phyloP scores from a whole-genome alignment of 805 yeast genomes.

The Suhomyces tanzawaensis region DNA sequence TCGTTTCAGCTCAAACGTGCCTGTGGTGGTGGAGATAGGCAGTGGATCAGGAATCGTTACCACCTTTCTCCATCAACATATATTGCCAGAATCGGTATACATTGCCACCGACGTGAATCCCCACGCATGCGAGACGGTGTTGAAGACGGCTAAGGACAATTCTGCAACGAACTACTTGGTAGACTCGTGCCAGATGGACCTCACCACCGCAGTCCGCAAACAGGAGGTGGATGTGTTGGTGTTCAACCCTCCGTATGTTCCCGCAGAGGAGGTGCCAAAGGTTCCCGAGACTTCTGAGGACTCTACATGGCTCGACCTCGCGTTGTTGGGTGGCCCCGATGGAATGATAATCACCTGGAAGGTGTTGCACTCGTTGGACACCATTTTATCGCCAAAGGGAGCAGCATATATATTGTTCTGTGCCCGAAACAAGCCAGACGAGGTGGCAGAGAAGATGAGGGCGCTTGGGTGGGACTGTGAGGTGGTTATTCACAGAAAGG shows the following conservation, averaged over 20 bases:
- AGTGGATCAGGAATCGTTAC: constrained; percentile 90
- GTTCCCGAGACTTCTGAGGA: constrained; percentile 48
- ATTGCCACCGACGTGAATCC: constrained; percentile 81
- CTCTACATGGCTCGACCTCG: constrained; percentile 80
- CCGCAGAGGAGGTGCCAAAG: constrained; percentile 71
- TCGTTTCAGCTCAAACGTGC: constrained; percentile 21
- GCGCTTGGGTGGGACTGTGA: constrained; percentile 52
- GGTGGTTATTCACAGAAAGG: constrained; percentile 64
- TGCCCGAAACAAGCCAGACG: constrained; percentile 80
- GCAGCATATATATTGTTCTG: constrained; percentile 88
- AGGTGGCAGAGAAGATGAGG: constrained; percentile 50
- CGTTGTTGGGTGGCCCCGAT: constrained; percentile 82
- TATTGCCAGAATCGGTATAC: constrained; percentile 51
- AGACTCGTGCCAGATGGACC: constrained; percentile 50
- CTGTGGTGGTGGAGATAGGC: constrained; percentile 80
- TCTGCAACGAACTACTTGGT: constrained; percentile 7
- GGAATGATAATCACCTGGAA: constrained; percentile 85
- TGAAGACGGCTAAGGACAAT: constrained; percentile 23
- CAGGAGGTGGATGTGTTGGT: constrained; percentile 65
- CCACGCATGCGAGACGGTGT: constrained; percentile 57
- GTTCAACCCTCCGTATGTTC: constrained; percentile 97
- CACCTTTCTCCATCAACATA: constrained; percentile 63
- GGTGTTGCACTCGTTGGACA: constrained; percentile 54
- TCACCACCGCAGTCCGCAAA: constrained; percentile 49
- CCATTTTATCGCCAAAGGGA: constrained; percentile 56